A percentile compares a stretch with the other conserved stretches of the same genome.
Conservation (phyloP, 139 green algal genomes). For the Coccomyxa sp. region DNA sequence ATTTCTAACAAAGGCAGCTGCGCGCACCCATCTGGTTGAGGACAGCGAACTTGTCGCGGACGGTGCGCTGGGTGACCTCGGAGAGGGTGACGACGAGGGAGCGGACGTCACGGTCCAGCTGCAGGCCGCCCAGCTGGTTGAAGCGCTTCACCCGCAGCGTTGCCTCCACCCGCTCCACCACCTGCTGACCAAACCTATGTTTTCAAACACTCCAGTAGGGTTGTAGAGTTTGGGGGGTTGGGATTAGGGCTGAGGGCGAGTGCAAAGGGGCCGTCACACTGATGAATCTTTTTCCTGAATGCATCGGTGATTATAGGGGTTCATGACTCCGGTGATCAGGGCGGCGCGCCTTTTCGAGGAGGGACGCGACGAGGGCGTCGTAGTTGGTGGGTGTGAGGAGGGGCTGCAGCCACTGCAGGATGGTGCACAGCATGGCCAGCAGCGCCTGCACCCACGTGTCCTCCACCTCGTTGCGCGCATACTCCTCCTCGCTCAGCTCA, state of each 20-base stretch:
- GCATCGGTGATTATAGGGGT: too few species aligned
- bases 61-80: slow-evolving; percentile 66
- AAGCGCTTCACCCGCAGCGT: slow-evolving; percentile 79
- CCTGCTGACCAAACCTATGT: too few species aligned
- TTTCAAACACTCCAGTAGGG: too few species aligned
- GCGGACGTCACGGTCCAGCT: slow-evolving; percentile 84
- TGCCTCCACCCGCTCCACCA: slow-evolving; percentile 74
- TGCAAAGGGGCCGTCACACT: too few species aligned
- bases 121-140: slow-evolving; percentile 91
- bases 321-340: too few species aligned
- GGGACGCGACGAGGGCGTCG: slow-evolving; percentile 63
- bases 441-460: slow-evolving; percentile 75
- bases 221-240: too few species aligned
- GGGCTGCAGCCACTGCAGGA: slow-evolving; percentile 62
- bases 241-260: too few species aligned
- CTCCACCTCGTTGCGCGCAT: slow-evolving; percentile 51
- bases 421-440: slow-evolving; percentile 48
- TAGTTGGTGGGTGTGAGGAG: slow-evolving; percentile 68
- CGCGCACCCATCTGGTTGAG: slow-evolving; percentile 72
- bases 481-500: slow-evolving; percentile 71
- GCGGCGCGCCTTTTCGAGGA: slow-evolving; percentile 42
- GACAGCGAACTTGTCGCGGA: slow-evolving; percentile 89
- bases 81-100: slow-evolving; percentile 60
- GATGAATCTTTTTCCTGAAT: too few species aligned
- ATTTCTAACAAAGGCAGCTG: too few species aligned